Conservation (phyloP, 495 filamentous ascomycete species). For the Tuber microsphaerosporum region DNA sequence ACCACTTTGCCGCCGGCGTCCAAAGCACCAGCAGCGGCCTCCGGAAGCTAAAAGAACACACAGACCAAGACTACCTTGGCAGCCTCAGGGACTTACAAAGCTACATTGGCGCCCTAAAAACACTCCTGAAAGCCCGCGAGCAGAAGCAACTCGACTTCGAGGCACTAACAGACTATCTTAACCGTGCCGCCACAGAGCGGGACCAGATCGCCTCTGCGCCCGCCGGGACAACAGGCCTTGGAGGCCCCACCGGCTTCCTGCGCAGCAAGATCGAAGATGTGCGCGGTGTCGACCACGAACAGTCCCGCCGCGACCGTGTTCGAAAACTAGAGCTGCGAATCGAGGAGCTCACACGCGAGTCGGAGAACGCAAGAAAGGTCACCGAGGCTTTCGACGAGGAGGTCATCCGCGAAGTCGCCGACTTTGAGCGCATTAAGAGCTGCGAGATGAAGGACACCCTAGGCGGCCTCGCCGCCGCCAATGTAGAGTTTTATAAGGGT, state of each 20-base stretch:
- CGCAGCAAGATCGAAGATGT: conserved; percentile 94
- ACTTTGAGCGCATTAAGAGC: conserved; percentile 94
- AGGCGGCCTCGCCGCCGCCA: conserved; percentile 70
- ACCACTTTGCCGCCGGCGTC: conserved; percentile 75
- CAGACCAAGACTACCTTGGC: conserved; percentile 90
- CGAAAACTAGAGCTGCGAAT: conserved; percentile 87
- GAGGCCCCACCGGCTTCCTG: conserved; percentile 76
- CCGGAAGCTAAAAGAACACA: conserved; percentile 73
- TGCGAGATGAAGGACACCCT: conserved; percentile 84
- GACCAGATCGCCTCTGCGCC: conserved; percentile 69
- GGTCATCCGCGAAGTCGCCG: conserved; percentile 80
- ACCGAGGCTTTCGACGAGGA: conserved; percentile 89
- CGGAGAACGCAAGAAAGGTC: conserved; percentile 73
- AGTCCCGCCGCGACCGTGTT: conserved; percentile 72
- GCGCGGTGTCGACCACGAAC: conserved; percentile 92
- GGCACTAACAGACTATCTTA: conserved; percentile 88
- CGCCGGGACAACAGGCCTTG: conserved; percentile 53
- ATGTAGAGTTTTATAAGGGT: conserved; percentile 76
- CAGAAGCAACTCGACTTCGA: conserved; percentile 98
- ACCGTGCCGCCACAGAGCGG: conserved; percentile 78
- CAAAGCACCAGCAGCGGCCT: conserved; percentile 72
- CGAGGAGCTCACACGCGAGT: conserved; percentile 77
- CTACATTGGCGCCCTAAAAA: conserved; percentile 75
- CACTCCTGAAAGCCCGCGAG: conserved; percentile 84
- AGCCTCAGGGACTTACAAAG: conserved; percentile 87